Evolutionary conservation across 2,329 filamentous ascomycete genomes (phyloP).

Genomic region (Xylaria sp.): DNA sequence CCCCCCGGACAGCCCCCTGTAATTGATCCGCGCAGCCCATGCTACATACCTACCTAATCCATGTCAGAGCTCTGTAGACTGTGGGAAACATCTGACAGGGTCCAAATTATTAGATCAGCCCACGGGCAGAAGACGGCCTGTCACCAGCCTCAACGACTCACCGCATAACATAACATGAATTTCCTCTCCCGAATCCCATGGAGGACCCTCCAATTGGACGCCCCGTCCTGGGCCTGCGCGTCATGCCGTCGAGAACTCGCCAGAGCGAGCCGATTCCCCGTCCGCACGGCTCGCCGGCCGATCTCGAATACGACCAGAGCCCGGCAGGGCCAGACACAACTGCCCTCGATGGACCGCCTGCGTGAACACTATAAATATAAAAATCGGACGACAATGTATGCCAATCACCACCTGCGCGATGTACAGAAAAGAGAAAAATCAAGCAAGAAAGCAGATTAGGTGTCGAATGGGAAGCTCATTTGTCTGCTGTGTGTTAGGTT

Average conservation of each 20-base stretch:
- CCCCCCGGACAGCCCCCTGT: conserved; percentile 34
- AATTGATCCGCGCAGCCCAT: conserved; percentile 35
- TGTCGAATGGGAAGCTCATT: conserved; percentile 39
- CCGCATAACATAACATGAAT: conserved; percentile 51
- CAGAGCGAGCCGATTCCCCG: conserved; percentile 37
- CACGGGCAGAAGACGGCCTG: conserved; percentile 1
- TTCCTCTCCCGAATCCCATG: conserved; percentile 52
- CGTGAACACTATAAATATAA: conserved; percentile 72
- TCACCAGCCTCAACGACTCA: conserved; percentile 5
- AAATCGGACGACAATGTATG: conserved; percentile 74
- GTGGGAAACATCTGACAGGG: conserved; percentile 21
- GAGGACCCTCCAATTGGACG: conserved; percentile 44
- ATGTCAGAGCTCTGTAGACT: conserved; percentile 20
- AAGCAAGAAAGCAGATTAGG: conserved; percentile 4
- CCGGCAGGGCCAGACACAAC: conserved; percentile 43
- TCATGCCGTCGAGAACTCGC: conserved; percentile 47
- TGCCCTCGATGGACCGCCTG: conserved; percentile 72
- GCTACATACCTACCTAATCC: conserved; percentile 6
- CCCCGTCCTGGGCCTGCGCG: conserved; percentile 47
- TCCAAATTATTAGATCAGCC: conserved; percentile 19
- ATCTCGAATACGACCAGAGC: conserved; percentile 41
- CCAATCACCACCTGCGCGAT: conserved; percentile 6
- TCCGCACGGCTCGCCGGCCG: conserved; percentile 38
- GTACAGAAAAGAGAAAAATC: neutral
- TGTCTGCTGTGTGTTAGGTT: conserved; percentile 59